Evolutionary conservation across 176 grass and related monocot species (phyloP).

Genomic region (Calamus simplicifolius): DNA sequence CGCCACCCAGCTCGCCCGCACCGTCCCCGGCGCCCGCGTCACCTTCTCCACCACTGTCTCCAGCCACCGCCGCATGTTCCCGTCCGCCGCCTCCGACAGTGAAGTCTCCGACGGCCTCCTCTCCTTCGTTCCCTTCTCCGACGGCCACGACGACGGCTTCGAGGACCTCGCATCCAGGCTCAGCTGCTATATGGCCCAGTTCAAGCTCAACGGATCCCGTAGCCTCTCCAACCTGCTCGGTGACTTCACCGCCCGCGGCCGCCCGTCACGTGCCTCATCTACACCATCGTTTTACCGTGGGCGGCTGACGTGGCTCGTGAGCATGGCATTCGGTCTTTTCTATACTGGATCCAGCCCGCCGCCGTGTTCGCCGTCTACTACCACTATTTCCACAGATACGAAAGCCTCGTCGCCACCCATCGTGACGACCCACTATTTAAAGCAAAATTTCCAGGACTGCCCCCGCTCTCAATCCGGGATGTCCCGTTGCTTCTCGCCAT

Average conservation of each 20-base stretch:
- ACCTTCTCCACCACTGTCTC: constrained; percentile 19
- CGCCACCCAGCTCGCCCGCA: constrained; percentile 11
- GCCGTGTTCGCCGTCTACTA: constrained; percentile 25
- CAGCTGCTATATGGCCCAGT: background rate
- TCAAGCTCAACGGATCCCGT: background rate
- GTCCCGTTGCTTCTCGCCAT: constrained; percentile 32
- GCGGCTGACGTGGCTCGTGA: constrained; percentile 21
- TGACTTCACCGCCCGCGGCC: constrained; percentile 15
- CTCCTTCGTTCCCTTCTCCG: constrained; percentile 20
- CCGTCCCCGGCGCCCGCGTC: constrained; percentile 2
- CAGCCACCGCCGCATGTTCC: constrained; percentile 29
- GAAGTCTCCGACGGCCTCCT: constrained; percentile 28
- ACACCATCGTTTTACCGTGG: constrained; percentile 1
- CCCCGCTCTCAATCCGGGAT: constrained; percentile 9
- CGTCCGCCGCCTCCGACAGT: background rate
- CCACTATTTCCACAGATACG: constrained; percentile 49
- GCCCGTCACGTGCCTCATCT: constrained; percentile 37
- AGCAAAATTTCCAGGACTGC: constrained; percentile 33
- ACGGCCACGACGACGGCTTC: constrained; percentile 27
- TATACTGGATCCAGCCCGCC: constrained; percentile 56
- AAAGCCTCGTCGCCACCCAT: constrained; percentile 5
- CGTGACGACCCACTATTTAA: background rate
- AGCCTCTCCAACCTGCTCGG: constrained; percentile 8
- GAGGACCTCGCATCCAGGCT: background rate
- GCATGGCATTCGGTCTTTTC: constrained; percentile 13